Base-by-base conservation (phyloP, 805 yeast species). In the Zygotorulaspora chibaensis region DNA sequence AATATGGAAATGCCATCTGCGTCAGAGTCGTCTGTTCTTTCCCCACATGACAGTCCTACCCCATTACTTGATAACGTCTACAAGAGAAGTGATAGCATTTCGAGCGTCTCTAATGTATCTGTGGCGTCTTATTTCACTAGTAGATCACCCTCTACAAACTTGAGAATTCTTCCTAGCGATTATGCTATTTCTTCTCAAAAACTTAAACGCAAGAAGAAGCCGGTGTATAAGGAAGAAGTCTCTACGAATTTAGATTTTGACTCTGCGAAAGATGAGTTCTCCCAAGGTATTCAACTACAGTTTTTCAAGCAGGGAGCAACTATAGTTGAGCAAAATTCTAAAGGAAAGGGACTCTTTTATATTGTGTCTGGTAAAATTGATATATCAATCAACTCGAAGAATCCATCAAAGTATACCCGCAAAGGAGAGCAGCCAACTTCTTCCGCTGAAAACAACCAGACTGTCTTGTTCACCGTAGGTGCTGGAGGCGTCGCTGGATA, bases 401-500 rank as follows among this genome's bases (percentile, higher is more conserved):
- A 35, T 18, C 33, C 45, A 20, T 15, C 20, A 37, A 13, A 35
- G 13, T 31, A 30, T 11, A 17, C 34, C 10, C 17, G 35, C 17
- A 31, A 33, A 3, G 47, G 20, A 18, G 28, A 27, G 40, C 35
- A 42, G 43, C 50, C 43, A 44, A 48, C 34, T 39, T 43, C 17
- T 46, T 35, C 13, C 49, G 50, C 40, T 11, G 50, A 43, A 35
- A 46, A 45, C 17, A 25, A 15, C 10, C 53, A 56, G 16, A 61
- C 54, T n/a, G 43, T 4, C 25, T 54, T 87, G 1, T 83, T 81
- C 54, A 74, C 80, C 0, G 81, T 88, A 1, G 67, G 74, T 12
- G 72, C 83, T 1, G 97, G 97, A 6, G 93, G 93, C 3, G 63
- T 91, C 12, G 95, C 91, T 0, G 98, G 98, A 0, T 91, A 87